Evolutionary conservation across 1,139 yeast genomes (phyloP).

Genomic region (Citeromyces hawaiiensis): DNA sequence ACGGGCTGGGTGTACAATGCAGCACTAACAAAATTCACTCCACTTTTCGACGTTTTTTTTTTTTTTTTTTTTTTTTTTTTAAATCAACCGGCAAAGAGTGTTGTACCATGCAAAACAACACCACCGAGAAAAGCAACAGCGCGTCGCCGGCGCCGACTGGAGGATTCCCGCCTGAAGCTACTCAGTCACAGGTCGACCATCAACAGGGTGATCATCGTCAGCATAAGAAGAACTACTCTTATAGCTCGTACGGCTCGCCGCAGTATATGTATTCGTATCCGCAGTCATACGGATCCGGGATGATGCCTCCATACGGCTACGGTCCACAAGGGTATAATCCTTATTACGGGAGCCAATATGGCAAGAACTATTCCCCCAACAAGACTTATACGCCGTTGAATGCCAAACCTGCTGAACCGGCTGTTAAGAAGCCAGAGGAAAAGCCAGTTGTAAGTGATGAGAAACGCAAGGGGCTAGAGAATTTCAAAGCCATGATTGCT

Average conservation of each 20-base stretch:
- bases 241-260: neutral
- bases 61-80: no score
- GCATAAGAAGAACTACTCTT: neutral
- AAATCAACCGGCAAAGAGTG: neutral
- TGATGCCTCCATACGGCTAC: neutral
- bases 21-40: constrained; percentile 4
- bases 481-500: constrained; percentile 1
- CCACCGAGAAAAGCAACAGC: neutral
- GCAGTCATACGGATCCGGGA: neutral
- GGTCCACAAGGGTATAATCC: neutral
- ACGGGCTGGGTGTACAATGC: constrained; percentile 1
- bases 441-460: constrained; percentile 6
- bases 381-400: constrained; percentile 6
- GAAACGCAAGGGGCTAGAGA: constrained; percentile 6
- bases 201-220: neutral
- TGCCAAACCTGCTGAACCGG: constrained; percentile 6
- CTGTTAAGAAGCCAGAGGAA: constrained; percentile 8
- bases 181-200: neutral
- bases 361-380: neutral
- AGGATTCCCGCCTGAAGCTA: neutral
- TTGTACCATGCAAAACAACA: neutral
- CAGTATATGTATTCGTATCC: neutral
- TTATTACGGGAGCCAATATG: neutral
- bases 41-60: constrained; percentile 2
- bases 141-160: neutral